A percentile compares a stretch with the other conserved stretches of the same genome.
These are phyloP conservation scores for Talaromyces sp. DNA, from an alignment of 2,329 filamentous ascomycete species.

Conservation along the genomic window DNA sequence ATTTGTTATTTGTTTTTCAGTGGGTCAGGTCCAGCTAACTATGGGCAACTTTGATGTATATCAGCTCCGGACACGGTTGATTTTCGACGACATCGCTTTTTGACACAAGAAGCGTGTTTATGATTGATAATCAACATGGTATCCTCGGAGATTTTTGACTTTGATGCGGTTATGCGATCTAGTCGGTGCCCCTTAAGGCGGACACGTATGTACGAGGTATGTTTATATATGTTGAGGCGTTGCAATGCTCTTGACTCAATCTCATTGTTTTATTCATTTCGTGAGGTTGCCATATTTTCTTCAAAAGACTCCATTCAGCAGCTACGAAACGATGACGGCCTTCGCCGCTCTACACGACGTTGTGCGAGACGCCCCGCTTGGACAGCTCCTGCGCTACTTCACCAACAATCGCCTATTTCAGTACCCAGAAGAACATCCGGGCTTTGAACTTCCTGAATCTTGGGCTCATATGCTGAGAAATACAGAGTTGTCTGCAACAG, in stretches of 20 bases:
- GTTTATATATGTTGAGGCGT: neutral
- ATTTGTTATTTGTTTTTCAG: neutral
- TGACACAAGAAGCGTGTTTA: neutral
- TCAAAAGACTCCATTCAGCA: neutral
- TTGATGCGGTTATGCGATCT: neutral
- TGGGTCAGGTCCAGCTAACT: neutral
- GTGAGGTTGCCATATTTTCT: neutral
- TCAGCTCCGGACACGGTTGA: neutral
- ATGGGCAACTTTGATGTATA: neutral
- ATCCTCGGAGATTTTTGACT: neutral
- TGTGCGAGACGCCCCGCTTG: conserved; percentile 32
- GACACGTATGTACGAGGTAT: neutral
- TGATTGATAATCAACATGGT: neutral
- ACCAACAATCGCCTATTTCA: conserved; percentile 43
- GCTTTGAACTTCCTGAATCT: conserved; percentile 20
- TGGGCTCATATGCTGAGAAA: neutral
- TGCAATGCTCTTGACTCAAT: neutral
- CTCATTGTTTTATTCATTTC: neutral
- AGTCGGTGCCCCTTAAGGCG: neutral
- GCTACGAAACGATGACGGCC: neutral
- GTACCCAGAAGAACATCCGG: conserved; percentile 44
- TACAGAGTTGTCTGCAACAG: neutral
- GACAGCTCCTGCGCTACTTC: conserved; percentile 45
- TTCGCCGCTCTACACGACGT: neutral
- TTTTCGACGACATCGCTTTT: neutral